Evolutionary conservation across 2,329 filamentous ascomycete genomes (phyloP).

Genomic region (Verticillium isaacii): DNA sequence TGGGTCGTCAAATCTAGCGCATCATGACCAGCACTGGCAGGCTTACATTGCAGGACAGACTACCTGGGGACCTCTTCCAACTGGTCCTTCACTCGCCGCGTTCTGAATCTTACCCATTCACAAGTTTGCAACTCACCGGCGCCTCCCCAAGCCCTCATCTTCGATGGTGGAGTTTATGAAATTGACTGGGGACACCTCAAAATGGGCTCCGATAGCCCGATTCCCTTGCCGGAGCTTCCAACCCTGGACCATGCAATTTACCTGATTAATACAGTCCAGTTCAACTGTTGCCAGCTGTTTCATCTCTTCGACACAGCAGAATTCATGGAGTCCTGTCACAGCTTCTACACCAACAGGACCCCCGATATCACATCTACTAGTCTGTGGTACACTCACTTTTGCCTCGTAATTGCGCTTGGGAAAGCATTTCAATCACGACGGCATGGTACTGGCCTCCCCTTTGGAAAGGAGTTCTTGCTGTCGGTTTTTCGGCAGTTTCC

Average conservation of each 20-base stretch:
- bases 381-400: conserved; percentile 49
- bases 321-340: conserved; percentile 34
- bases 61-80: conserved; percentile 53
- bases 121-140: conserved; percentile 35
- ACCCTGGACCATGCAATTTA: conserved; percentile 46
- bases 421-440: conserved; percentile 44
- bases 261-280: conserved; percentile 51
- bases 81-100: conserved; percentile 47
- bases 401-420: conserved; percentile 49
- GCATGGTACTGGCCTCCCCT: conserved; percentile 29
- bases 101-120: conserved; percentile 44
- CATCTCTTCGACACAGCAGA: conserved; percentile 49
- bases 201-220: conserved; percentile 1
- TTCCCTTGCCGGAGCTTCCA: conserved; percentile 7
- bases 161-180: conserved; percentile 47
- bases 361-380: conserved; percentile 11
- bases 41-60: conserved; percentile 22
- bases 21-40: too few relatives aligned
- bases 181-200: conserved; percentile 41
- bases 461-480: conserved; percentile 41
- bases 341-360: conserved; percentile 20
- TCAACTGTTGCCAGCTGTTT: conserved; percentile 48
- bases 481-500: conserved; percentile 39
- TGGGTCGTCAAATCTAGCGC: conserved; percentile 22
- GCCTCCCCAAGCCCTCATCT: conserved; percentile 38